Conservation (phyloP, 305 asterid genomes). For the Lippia alba region DNA sequence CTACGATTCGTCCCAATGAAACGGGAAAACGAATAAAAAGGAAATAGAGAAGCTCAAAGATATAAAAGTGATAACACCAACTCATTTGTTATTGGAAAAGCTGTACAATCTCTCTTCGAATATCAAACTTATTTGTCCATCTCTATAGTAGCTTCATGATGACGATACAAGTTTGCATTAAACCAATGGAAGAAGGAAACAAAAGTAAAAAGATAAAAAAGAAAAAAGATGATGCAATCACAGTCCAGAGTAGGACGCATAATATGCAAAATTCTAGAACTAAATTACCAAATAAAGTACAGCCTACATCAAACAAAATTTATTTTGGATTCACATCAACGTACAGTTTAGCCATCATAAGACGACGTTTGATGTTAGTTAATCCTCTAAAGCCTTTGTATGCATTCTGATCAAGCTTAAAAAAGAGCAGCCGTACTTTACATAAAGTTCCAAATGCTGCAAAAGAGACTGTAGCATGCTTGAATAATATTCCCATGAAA, state of each 20-base stretch:
- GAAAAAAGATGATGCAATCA: slow-evolving; percentile 1
- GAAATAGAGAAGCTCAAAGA: too few species aligned
- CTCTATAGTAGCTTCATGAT: slow-evolving; percentile 23
- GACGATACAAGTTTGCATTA: slow-evolving; percentile 26
- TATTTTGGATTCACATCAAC: slow-evolving; percentile 8
- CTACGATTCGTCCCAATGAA: not conserved
- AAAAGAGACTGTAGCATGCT: not conserved
- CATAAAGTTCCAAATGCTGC: slow-evolving; percentile 8
- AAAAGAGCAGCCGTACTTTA: slow-evolving; percentile 25
- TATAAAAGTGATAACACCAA: not conserved
- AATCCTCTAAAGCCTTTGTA: slow-evolving; percentile 21
- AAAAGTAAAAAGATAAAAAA: not conserved
- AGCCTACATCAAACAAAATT: slow-evolving; percentile 27
- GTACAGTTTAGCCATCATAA: slow-evolving; percentile 16
- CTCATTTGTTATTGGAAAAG: slow-evolving; percentile 4
- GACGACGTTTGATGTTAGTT: slow-evolving; percentile 18
- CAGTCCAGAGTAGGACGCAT: slow-evolving; percentile 24
- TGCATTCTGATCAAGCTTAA: slow-evolving; percentile 30
- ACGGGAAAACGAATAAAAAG: not conserved
- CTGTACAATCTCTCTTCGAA: slow-evolving; percentile 34
- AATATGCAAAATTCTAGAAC: slow-evolving; percentile 4
- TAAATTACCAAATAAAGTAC: slow-evolving; percentile 7
- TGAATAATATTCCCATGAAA: slow-evolving; percentile 15
- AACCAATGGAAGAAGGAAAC: slow-evolving; percentile 18
- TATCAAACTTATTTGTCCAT: slow-evolving; percentile 1